Evolutionary conservation across 352 stramenopile genomes (phyloP).

Genomic region (Phytopythium sindhum): DNA sequence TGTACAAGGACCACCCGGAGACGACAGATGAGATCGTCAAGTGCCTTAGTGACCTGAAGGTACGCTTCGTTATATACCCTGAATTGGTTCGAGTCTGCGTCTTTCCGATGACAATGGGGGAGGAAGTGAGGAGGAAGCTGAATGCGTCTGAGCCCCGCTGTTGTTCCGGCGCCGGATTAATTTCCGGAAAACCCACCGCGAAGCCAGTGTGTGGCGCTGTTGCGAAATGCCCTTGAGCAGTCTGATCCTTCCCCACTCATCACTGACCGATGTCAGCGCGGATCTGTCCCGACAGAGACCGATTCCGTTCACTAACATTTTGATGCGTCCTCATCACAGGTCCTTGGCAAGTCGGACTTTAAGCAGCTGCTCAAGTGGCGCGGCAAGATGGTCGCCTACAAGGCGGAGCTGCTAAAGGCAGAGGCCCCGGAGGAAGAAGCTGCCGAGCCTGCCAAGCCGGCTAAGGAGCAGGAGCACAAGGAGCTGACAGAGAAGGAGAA

Average conservation of each 20-base stretch:
- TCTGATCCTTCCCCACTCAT: constrained; percentile 48
- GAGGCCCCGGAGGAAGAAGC: constrained; percentile 34
- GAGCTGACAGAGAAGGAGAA: constrained; percentile 82
- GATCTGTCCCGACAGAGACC: not conserved
- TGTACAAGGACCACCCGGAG: constrained; percentile 73
- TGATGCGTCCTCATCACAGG: constrained; percentile 27
- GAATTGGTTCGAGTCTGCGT: not conserved
- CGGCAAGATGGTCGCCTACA: constrained; percentile 90
- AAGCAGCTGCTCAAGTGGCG: constrained; percentile 97
- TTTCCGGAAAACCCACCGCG: constrained; percentile 87
- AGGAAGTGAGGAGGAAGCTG: constrained; percentile 80
- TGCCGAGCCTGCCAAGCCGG: constrained; percentile 35
- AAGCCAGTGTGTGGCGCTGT: constrained; percentile 77
- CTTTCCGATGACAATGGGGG: constrained; percentile 1
- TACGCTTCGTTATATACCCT: constrained; percentile 33
- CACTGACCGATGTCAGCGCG: constrained; percentile 2
- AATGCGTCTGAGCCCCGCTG: constrained; percentile 79
- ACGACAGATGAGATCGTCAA: constrained; percentile 82
- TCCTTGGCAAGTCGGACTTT: constrained; percentile 98
- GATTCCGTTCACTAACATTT: not conserved
- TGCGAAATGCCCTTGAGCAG: constrained; percentile 62
- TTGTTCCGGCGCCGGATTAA: constrained; percentile 88
- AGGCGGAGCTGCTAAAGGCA: constrained; percentile 75
- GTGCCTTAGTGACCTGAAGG: constrained; percentile 92
- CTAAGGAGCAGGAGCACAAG: constrained; percentile 27